phyloP scores from a whole-genome alignment of 176 grass and related monocot species.

The Calamus simplicifolius region DNA sequence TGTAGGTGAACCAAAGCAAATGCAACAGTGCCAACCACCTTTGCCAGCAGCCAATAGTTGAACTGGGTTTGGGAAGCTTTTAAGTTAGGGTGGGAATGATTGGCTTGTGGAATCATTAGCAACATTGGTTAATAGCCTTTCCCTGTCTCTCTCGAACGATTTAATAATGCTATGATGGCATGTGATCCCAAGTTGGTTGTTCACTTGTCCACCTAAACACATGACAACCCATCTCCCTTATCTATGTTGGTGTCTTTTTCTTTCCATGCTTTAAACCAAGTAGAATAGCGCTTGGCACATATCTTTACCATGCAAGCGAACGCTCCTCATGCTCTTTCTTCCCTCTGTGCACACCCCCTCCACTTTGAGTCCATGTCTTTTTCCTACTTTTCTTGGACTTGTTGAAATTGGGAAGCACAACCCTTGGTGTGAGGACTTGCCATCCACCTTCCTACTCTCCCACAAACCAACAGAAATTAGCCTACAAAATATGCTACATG shows the following conservation, averaged over 20 bases:
- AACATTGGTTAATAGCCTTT: no score
- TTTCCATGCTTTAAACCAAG: constrained; percentile 3
- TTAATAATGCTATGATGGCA: constrained; percentile 1
- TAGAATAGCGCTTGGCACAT: constrained; percentile 1
- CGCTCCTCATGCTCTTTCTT: constrained; percentile 2
- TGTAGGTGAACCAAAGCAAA: no score
- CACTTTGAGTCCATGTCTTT: constrained; percentile 5
- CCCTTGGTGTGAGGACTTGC: neutral
- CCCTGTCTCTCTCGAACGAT: no score
- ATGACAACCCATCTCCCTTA: constrained; percentile 11
- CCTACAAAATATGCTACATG: no score
- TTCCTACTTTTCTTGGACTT: constrained; percentile 5
- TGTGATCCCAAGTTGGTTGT: neutral
- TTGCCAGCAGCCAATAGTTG: no score
- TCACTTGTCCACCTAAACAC: constrained; percentile 13
- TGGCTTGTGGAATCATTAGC: no score
- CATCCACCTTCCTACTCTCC: neutral
- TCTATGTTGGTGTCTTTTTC: constrained; percentile 6
- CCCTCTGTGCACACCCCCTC: constrained; percentile 2
- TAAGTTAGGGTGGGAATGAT: no score
- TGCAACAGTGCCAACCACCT: no score
- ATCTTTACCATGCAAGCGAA: neutral
- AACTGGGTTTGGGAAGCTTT: no score
- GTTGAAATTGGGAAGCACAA: neutral
- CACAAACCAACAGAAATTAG: neutral